Percentiles rank a stretch among this genome's conserved stretches.
Evolutionary conservation across 331 rosid species (phyloP).

Genomic region (Cucumis variabilis): DNA sequence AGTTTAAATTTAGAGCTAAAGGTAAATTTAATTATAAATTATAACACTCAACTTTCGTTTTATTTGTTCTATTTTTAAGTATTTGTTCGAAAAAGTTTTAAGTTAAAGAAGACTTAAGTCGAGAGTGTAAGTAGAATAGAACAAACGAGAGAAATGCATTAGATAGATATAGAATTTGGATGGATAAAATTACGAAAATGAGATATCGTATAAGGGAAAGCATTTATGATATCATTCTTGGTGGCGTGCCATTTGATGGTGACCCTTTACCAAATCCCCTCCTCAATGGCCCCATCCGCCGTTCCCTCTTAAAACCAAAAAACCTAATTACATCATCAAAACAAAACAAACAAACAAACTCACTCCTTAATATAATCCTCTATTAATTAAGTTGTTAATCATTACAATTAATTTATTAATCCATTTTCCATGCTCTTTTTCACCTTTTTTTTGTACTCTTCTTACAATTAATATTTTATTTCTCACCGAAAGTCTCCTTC

Average conservation of each 20-base stretch:
- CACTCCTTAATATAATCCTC: too few relatives aligned
- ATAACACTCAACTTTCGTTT: too few relatives aligned
- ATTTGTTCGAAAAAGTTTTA: too few relatives aligned
- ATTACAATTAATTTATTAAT: neutral
- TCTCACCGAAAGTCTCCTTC: neutral
- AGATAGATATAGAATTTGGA: neutral
- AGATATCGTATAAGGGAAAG: neutral
- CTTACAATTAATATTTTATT: neutral
- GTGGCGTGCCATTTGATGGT: slow-evolving; percentile 18
- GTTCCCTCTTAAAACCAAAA: neutral
- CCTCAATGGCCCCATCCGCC: slow-evolving; percentile 14
- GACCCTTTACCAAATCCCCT: slow-evolving; percentile 10
- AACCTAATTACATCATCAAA: neutral
- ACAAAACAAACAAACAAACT: too few relatives aligned
- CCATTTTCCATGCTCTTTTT: neutral
- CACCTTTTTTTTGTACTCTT: neutral
- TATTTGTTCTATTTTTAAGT: too few relatives aligned
- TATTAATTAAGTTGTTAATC: neutral
- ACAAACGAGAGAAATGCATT: too few relatives aligned
- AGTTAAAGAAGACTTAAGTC: too few relatives aligned
- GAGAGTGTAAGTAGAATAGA: too few relatives aligned
- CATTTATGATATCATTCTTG: neutral
- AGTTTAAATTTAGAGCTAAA: too few relatives aligned
- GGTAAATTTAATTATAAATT: too few relatives aligned
- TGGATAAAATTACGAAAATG: too few relatives aligned